Evolutionary conservation across 2,329 filamentous ascomycete genomes (phyloP).

Genomic region (Knufia fluminis): DNA sequence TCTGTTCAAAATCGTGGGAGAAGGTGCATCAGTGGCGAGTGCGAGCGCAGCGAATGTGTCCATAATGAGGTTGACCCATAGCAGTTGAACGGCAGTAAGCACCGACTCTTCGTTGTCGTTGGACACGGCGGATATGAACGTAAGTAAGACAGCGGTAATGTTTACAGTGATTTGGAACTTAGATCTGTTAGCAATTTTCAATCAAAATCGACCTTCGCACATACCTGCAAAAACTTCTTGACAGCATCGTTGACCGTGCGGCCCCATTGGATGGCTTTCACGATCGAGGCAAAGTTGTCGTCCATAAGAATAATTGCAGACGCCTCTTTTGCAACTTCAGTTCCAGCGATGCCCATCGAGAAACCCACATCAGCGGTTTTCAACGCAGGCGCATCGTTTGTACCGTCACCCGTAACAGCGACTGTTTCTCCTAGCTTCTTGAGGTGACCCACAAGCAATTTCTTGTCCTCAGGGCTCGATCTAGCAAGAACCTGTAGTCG

Average conservation of each 20-base stretch:
- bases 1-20: conserved; percentile 45
- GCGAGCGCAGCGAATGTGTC: conserved; percentile 56
- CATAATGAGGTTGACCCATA: conserved; percentile 61
- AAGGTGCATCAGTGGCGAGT: conserved; percentile 52
- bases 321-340: conserved; percentile 75
- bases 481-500: conserved; percentile 61
- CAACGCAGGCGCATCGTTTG: conserved; percentile 75
- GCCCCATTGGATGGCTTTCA: conserved; percentile 75
- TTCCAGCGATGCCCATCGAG: conserved; percentile 76
- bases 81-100: conserved; percentile 54
- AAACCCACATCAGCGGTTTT: conserved; percentile 77
- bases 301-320: conserved; percentile 82
- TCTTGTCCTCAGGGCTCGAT: conserved; percentile 69
- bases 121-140: conserved; percentile 52
- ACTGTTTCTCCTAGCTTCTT: conserved; percentile 68
- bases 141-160: conserved; percentile 54
- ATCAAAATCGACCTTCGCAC: conserved; percentile 42
- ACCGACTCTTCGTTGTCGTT: conserved; percentile 47
- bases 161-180: conserved; percentile 53
- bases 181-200: conserved; percentile 46
- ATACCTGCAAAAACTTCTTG: conserved; percentile 56
- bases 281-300: conserved; percentile 79
- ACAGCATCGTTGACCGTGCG: conserved; percentile 68
- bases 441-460: conserved; percentile 59
- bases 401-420: conserved; percentile 74